Base-by-base conservation (phyloP, 768 basidiomycete species). In the Lactifluus echinatus region DNA sequence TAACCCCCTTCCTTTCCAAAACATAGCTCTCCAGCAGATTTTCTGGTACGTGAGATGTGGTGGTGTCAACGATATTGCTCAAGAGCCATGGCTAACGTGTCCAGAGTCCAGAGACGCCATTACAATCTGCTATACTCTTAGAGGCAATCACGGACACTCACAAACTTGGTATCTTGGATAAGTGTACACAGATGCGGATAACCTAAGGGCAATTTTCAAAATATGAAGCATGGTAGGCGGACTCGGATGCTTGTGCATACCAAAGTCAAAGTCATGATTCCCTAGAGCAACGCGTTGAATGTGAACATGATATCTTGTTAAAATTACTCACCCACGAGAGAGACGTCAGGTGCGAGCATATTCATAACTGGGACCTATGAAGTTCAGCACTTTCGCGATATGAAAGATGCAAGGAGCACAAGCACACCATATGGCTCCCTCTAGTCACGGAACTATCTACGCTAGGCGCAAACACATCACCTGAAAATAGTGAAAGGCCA, bases 261-360 rank as follows among this genome's bases (percentile, higher is more conserved):
- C 88, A 63, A 88, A 90, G 70, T 94, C 93, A 69, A 93, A 93
- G 63, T 94, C 93, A 62, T 96, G 93, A 67, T 96, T 94, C 4
- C 92, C 89, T 90, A 58, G 14, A 53, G 34, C 1, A 39, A 50
- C 11, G 53, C 34, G 28, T 48, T 34, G 24, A 45, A 28, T 15
- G 19, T 53, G 26, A 19, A 19, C 44, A 53, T 50, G 54, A 39
- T 33, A 12, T 19, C 15, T 31, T 33, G 23, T 11, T 2, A 12
- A 7, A 6, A 7, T 34, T 15, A 70, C 84, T 50, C 31, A 89
- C 90, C 92, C 55, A 87, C 82, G 58, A 92, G 74, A 7, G 92
- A 79, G 36, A 85, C 82, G 69, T 94, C 89, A 23, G 89, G 78
- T n/a, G 76, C 79, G 44, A 95, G 74, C 57, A 78, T 76, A 64